phyloP scores from a whole-genome alignment of 2,329 filamentous ascomycete genomes.

The Tolypocladium endophyticum region DNA sequence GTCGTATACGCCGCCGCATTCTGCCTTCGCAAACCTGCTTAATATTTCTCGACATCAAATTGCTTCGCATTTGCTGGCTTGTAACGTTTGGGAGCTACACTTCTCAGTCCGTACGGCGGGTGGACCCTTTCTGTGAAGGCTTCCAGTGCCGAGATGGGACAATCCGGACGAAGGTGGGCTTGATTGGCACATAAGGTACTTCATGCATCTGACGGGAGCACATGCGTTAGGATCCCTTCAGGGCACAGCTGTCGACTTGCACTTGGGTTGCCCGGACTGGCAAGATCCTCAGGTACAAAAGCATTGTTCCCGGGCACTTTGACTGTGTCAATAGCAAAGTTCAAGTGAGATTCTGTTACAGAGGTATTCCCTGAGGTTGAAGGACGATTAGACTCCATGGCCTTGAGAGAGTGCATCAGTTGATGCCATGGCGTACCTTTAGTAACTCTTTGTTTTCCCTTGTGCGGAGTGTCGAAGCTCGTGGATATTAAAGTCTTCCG shows the following conservation, averaged over 20 bases:
- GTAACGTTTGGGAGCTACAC: background rate
- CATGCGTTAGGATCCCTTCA: no score
- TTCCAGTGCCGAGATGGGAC: no score
- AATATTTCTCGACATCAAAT: no score
- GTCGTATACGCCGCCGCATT: background rate
- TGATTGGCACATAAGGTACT: no score
- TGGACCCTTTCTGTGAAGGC: no score
- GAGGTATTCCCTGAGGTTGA: background rate
- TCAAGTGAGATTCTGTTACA: background rate
- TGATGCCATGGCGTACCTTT: background rate
- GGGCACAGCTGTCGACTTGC: no score
- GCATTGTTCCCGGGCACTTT: background rate
- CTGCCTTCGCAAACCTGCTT: background rate
- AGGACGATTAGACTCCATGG: background rate
- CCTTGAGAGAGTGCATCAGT: background rate
- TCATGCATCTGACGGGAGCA: no score
- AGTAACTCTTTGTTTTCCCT: background rate
- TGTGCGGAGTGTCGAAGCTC: background rate
- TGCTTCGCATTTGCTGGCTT: background rate
- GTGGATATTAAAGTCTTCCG: no score
- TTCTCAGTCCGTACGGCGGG: no score
- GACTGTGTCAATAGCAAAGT: background rate
- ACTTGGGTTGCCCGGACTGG: no score
- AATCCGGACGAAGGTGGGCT: no score
- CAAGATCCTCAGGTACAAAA: background rate